Evolutionary conservation across 2,329 filamentous ascomycete genomes (phyloP).

Genomic region (Fusarium sterilihyphosum): DNA sequence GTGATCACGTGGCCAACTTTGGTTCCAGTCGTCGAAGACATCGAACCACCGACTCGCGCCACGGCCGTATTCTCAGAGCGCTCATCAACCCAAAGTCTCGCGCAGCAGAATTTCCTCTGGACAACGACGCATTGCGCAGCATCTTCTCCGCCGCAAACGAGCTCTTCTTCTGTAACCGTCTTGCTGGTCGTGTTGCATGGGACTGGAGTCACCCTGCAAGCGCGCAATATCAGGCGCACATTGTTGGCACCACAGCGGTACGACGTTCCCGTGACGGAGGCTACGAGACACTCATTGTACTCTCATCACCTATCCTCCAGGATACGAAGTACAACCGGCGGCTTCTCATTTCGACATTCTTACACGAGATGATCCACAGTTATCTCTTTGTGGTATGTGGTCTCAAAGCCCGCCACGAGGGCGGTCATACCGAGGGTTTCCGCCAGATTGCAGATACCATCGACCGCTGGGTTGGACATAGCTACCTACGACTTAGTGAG

Average conservation of each 20-base stretch:
- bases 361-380: conserved; percentile 75
- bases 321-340: conserved; percentile 66
- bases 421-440: conserved; percentile 71
- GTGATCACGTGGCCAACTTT: conserved; percentile 55
- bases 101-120: conserved; percentile 61
- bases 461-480: conserved; percentile 68
- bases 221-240: conserved; percentile 61
- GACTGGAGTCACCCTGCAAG: conserved; percentile 66
- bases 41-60: conserved; percentile 59
- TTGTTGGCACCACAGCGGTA: conserved; percentile 72
- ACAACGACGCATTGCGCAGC: conserved; percentile 65
- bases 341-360: conserved; percentile 70
- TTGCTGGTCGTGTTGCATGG: conserved; percentile 68
- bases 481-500: conserved; percentile 64
- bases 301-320: conserved; percentile 68
- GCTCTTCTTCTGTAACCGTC: conserved; percentile 68
- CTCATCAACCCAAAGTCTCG: conserved; percentile 63
- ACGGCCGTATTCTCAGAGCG: conserved; percentile 66
- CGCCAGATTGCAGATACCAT: conserved; percentile 67
- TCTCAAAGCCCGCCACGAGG: conserved; percentile 62
- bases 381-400: conserved; percentile 72
- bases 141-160: conserved; percentile 71
- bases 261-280: conserved; percentile 58
- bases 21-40: conserved; percentile 49
- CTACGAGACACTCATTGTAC: conserved; percentile 70